These are phyloP conservation scores for Suillus subaureus DNA, from an alignment of 768 basidiomycete species.

Conservation along the genomic window DNA sequence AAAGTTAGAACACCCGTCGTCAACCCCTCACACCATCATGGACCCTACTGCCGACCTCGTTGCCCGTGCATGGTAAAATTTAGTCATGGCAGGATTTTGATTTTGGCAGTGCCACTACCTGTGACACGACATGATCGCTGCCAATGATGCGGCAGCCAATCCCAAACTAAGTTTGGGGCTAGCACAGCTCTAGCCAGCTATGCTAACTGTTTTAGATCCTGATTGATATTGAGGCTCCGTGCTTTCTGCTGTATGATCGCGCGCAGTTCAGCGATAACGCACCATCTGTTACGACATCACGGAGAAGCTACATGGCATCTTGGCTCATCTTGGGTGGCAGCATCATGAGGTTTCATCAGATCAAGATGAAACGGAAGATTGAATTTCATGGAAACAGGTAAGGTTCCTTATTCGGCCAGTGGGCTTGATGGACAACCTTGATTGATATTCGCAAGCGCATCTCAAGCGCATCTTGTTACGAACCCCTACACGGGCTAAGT, in stretches of 20 bases:
- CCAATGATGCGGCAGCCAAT: slow-evolving; percentile 3
- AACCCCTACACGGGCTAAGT: slow-evolving; percentile 20
- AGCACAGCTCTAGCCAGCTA: slow-evolving; percentile 17
- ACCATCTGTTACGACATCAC: slow-evolving; percentile 25
- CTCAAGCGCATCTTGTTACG: slow-evolving; percentile 12
- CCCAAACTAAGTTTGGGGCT: not conserved
- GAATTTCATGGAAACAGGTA: slow-evolving; percentile 17
- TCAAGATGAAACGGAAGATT: slow-evolving; percentile 7
- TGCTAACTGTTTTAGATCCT: slow-evolving; percentile 19
- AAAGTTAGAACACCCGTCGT: slow-evolving; percentile 1
- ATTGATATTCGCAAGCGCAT: slow-evolving; percentile 10
- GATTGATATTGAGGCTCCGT: slow-evolving; percentile 17
- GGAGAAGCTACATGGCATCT: slow-evolving; percentile 11
- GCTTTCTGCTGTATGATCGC: slow-evolving; percentile 21
- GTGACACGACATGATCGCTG: slow-evolving; percentile 7
- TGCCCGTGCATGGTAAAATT: slow-evolving; percentile 22
- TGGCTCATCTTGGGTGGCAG: slow-evolving; percentile 10
- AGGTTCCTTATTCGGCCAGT: slow-evolving; percentile 17
- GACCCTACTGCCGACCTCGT: slow-evolving; percentile 15
- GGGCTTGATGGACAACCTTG: slow-evolving; percentile 14
- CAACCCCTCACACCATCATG: not conserved
- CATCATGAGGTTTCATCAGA: slow-evolving; percentile 17
- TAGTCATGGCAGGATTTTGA: slow-evolving; percentile 23
- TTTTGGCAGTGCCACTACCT: slow-evolving; percentile 21
- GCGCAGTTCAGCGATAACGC: slow-evolving; percentile 12